Evolutionary conservation across 371 early-diverging fungal species (phyloP).

Genomic region (Antonospora locustae): DNA sequence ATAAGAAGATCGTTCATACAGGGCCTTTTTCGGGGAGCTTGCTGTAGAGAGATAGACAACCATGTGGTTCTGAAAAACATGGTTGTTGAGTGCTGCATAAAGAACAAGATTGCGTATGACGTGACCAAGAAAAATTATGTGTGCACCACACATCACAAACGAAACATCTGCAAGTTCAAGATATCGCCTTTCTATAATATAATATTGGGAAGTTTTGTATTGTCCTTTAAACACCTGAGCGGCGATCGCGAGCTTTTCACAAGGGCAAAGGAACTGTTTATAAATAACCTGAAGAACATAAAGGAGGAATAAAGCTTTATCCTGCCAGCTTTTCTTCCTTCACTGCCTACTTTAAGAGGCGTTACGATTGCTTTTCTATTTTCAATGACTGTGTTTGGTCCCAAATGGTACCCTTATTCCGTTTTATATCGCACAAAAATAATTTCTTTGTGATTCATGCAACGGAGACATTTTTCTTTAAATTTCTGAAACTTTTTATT

Average conservation of each 20-base stretch:
- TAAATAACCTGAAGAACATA: conserved; percentile 9
- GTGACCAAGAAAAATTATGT: conserved; percentile 34
- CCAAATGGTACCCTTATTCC: background rate
- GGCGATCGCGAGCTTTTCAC: conserved; percentile 20
- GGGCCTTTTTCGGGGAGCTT: conserved; percentile 45
- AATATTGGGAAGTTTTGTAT: conserved; percentile 31
- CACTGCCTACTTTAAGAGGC: too few relatives aligned
- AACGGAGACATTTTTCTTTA: conserved; percentile 33
- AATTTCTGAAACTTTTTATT: conserved; percentile 17
- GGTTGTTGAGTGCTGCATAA: conserved; percentile 34
- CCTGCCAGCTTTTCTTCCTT: too few relatives aligned
- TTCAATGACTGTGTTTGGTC: too few relatives aligned
- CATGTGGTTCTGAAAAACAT: conserved; percentile 37
- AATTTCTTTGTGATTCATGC: conserved; percentile 37
- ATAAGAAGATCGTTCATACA: conserved; percentile 34
- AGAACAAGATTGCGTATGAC: conserved; percentile 26
- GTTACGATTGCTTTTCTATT: too few relatives aligned
- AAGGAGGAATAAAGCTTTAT: background rate
- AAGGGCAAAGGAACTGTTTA: conserved; percentile 17
- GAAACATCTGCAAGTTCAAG: conserved; percentile 37
- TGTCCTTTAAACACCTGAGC: conserved; percentile 21
- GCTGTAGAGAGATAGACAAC: conserved; percentile 24
- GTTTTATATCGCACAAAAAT: conserved; percentile 32
- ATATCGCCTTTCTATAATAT: conserved; percentile 45
- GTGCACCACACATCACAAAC: conserved; percentile 16